Evolutionary conservation across 352 stramenopile genomes (phyloP), one percentile per base, ranked within the genome.

Genomic region (Phytophthora melonis): DNA sequence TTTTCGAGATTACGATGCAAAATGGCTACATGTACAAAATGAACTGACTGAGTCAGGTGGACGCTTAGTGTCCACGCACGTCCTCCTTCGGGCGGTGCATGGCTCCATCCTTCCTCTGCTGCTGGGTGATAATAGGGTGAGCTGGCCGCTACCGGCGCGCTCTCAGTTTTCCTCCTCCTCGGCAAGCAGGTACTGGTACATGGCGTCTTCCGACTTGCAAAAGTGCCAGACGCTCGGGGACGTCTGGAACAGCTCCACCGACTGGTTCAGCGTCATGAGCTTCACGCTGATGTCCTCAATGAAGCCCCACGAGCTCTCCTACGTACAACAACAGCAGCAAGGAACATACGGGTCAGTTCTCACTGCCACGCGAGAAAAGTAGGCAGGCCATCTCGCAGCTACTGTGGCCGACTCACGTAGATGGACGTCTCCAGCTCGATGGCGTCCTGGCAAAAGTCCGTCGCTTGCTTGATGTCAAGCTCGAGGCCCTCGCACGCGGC

Each of bases 301-400:
- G 55, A 97, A 97, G 10, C 78, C 81, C 84, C 86, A 93, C 39
- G 88, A 87, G 47, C 80, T 95, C 71, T 97, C 90, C 86, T 96
- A 56, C 58, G 36, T 30, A 4, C 23, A 25, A 25, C 23, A 58
- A 52, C 49, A 14, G 11, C 18, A 70, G 66, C 30, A 63, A 39
- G 74, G 8, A 49, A 49, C 2, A 58, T 63, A 32, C 34, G 21
- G 3, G 25, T 74, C 25, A 78, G 43, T 11, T 39, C 14, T n/a
- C 50, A 65, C 14, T 61, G 19, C 43, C 19, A 68, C 41, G 16
- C 41, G 11, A 39, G 0, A 13, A 52, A 11, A 58, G 5, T 1
- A 25, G 23, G 23, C 23, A 43, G 30, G 30, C 30, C 34, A 58
- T 53, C 19, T 21, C 58, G 13, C 5, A 41, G 34, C 34, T 14